A percentile compares a stretch with the other conserved stretches of the same genome.
phyloP scores from a whole-genome alignment of 345 rosid species.

The Euphorbia pulcherrima region DNA sequence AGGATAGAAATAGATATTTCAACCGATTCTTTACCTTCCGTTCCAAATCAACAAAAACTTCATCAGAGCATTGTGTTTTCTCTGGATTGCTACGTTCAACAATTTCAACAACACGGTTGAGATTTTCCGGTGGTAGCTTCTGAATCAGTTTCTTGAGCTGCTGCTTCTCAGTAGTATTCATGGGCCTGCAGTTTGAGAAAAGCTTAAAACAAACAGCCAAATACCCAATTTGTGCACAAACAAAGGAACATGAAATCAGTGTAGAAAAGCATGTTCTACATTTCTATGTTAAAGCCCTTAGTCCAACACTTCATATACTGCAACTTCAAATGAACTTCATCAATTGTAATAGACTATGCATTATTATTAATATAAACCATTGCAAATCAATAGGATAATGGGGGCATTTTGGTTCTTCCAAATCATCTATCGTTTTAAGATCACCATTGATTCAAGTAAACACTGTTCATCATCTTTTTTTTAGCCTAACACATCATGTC shows the following conservation, averaged over 20 bases:
- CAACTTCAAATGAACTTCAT: neutral
- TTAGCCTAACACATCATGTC: neutral
- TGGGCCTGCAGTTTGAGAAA: constrained; percentile 36
- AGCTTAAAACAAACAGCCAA: neutral
- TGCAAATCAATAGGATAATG: constrained; percentile 1
- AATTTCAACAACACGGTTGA: constrained; percentile 43
- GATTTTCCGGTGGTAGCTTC: constrained; percentile 44
- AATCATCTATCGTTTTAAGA: neutral
- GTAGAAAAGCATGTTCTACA: neutral
- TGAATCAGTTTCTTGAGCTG: constrained; percentile 42
- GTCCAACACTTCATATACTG: neutral
- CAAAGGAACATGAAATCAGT: neutral
- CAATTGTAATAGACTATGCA: neutral
- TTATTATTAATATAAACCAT: neutral
- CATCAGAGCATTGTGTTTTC: constrained; percentile 19
- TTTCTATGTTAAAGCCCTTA: neutral
- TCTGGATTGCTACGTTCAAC: constrained; percentile 24
- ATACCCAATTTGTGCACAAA: neutral
- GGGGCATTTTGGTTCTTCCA: neutral
- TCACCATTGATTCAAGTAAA: too few relatives aligned
- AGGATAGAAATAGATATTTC: neutral
- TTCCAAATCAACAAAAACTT: constrained; percentile 40
- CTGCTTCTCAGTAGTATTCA: constrained; percentile 47
- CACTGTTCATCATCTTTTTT: too few relatives aligned
- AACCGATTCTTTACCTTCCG: constrained; percentile 32